Evolutionary conservation across 768 basidiomycete genomes (phyloP).

Genomic region (Suillus subalutaceus): DNA sequence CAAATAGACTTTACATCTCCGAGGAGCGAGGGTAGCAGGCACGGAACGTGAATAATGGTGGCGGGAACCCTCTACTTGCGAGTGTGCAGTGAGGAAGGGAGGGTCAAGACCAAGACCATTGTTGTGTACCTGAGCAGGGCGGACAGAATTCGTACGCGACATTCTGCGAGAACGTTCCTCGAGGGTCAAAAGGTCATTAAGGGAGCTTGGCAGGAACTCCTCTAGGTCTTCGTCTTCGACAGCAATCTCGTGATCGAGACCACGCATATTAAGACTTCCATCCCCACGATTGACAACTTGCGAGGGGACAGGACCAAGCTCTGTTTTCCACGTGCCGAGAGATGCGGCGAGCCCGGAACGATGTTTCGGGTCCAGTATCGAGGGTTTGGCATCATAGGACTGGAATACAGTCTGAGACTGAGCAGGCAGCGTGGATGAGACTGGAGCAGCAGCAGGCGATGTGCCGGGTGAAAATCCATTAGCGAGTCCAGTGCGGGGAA

Average conservation of each 20-base stretch:
- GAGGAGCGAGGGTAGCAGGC: conserved; percentile 70
- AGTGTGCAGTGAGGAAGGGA: conserved; percentile 15
- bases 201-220: conserved; percentile 85
- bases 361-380: conserved; percentile 41
- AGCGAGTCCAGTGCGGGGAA: conserved; percentile 32
- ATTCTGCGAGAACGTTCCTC: conserved; percentile 83
- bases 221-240: conserved; percentile 80
- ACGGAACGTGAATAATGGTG: conserved; percentile 86
- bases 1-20: conserved; percentile 83
- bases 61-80: conserved; percentile 26
- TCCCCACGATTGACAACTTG: conserved; percentile 17
- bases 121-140: conserved; percentile 19
- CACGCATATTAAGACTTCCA: conserved; percentile 28
- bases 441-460: conserved; percentile 47
- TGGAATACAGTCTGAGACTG: conserved; percentile 54
- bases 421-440: conserved; percentile 36
- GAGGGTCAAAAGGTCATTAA: conserved; percentile 88
- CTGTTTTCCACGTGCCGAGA: conserved; percentile 48
- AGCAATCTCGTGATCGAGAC: conserved; percentile 41
- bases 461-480: conserved; percentile 60
- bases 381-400: conserved; percentile 78
- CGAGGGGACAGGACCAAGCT: conserved; percentile 26
- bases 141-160: conserved; percentile 66
- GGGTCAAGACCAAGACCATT: conserved; percentile 25
- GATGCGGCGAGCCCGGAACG: conserved; percentile 63